Conservation (phyloP, 352 stramenopile species). For the Globisporangium nagaii region DNA sequence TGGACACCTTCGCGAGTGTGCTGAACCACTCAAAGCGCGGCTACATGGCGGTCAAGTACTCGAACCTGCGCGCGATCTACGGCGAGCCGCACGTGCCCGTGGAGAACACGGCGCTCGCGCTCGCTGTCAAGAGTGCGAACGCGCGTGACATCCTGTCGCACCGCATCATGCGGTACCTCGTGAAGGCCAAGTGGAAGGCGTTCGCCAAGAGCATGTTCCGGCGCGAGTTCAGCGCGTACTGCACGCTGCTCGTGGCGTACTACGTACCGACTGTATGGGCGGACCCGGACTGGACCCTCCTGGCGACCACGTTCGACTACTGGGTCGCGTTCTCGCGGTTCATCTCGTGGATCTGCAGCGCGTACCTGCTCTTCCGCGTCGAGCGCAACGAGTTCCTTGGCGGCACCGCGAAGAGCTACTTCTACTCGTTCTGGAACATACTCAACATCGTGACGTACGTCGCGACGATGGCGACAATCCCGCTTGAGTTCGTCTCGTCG, state of each 20-base stretch:
- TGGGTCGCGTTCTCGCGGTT: slow-evolving; percentile 30
- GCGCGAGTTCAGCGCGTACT: slow-evolving; percentile 44
- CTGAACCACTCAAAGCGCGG: slow-evolving; percentile 45
- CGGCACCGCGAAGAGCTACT: slow-evolving; percentile 37
- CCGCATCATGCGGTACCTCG: slow-evolving; percentile 42
- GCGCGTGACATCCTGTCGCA: slow-evolving; percentile 50
- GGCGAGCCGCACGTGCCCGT: slow-evolving; percentile 43
- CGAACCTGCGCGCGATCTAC: slow-evolving; percentile 33
- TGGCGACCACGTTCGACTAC: slow-evolving; percentile 34
- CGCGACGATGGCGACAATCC: slow-evolving; percentile 38
- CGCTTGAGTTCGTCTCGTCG: slow-evolving; percentile 35
- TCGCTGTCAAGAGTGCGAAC: slow-evolving; percentile 29
- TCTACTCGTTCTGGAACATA: slow-evolving; percentile 55
- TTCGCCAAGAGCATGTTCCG: slow-evolving; percentile 49
- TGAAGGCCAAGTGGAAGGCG: slow-evolving; percentile 54
- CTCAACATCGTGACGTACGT: slow-evolving; percentile 48
- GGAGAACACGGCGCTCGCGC: slow-evolving; percentile 38
- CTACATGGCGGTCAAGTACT: slow-evolving; percentile 47
- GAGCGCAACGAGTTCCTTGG: slow-evolving; percentile 44
- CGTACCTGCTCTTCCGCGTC: slow-evolving; percentile 47
- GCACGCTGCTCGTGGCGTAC: slow-evolving; percentile 39
- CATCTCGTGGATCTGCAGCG: slow-evolving; percentile 43
- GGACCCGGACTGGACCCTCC: slow-evolving; percentile 38
- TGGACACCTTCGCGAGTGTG: slow-evolving; percentile 46
- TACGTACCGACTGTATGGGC: slow-evolving; percentile 57